Evolutionary conservation across 2,329 filamentous ascomycete genomes (phyloP).

Genomic region (Aspergillus sp.): DNA sequence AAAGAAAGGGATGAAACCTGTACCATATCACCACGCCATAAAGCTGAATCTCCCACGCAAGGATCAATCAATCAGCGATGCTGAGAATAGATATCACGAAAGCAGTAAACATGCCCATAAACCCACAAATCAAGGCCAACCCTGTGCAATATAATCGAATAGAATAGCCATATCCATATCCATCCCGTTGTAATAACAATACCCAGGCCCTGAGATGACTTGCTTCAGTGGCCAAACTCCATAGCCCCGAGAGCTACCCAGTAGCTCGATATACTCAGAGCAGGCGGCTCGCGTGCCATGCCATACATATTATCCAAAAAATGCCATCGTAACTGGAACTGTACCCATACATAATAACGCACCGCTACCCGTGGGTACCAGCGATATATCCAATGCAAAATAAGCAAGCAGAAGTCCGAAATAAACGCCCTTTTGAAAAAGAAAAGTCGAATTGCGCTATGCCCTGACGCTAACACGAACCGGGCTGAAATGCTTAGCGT

Average conservation of each 20-base stretch:
- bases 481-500: slow-evolving; percentile 11
- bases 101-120: slow-evolving; percentile 12
- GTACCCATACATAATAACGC: slow-evolving; percentile 18
- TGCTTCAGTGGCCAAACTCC: slow-evolving; percentile 4
- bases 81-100: slow-evolving; percentile 16
- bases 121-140: slow-evolving; percentile 11
- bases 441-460: neutral
- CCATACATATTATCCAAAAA: slow-evolving; percentile 24
- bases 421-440: neutral
- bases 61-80: slow-evolving; percentile 15
- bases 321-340: slow-evolving; percentile 18
- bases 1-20: slow-evolving; percentile 7
- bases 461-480: neutral
- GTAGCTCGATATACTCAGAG: slow-evolving; percentile 6
- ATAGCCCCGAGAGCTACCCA: slow-evolving; percentile 3
- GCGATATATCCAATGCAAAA: slow-evolving; percentile 11
- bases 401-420: slow-evolving; percentile 2
- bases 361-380: slow-evolving; percentile 7
- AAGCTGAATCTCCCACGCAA: slow-evolving; percentile 20
- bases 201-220: slow-evolving; percentile 1
- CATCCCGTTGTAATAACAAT: neutral
- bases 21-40: slow-evolving; percentile 25
- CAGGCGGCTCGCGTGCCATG: neutral
- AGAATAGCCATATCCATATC: slow-evolving; percentile 8
- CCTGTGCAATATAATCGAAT: slow-evolving; percentile 9